A percentile compares a stretch with the other conserved stretches of the same genome.
Evolutionary conservation across 495 filamentous ascomycete species (phyloP).

Genomic region (Trichocladium uniseriatum): DNA sequence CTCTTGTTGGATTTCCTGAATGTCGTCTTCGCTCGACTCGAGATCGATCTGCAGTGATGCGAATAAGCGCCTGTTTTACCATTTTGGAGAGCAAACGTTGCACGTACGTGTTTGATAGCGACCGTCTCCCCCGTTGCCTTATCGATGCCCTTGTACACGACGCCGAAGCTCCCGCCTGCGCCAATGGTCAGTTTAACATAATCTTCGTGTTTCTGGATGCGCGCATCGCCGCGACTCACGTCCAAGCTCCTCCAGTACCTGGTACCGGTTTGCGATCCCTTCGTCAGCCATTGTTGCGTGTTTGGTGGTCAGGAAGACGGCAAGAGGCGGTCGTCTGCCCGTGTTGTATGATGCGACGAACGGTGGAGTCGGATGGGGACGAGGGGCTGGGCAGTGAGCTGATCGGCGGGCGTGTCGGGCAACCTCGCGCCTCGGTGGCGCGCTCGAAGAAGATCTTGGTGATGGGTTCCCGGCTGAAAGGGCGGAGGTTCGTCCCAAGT

Average conservation of each 20-base stretch:
- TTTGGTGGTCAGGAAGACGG: background rate
- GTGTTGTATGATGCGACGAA: background rate
- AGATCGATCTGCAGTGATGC: constrained; percentile 68
- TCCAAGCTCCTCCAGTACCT: constrained; percentile 86
- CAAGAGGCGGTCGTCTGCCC: background rate
- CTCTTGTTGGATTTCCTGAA: constrained; percentile 95
- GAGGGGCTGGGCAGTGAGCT: background rate
- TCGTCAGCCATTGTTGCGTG: constrained; percentile 44
- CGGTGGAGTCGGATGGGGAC: background rate
- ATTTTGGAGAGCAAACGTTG: background rate
- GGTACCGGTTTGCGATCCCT: constrained; percentile 70
- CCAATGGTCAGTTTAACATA: constrained; percentile 12
- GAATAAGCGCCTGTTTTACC: background rate
- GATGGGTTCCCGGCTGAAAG: constrained; percentile 6
- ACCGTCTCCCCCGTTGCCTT: constrained; percentile 77
- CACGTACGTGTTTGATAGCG: constrained; percentile 77
- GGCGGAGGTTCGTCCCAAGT: background rate
- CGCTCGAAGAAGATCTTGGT: background rate
- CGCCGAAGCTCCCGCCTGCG: constrained; percentile 83
- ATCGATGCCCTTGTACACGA: constrained; percentile 93
- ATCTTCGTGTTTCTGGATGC: background rate
- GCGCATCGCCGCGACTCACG: constrained; percentile 48
- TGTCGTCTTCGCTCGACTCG: constrained; percentile 95
- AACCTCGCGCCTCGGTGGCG: background rate
- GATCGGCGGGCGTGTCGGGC: background rate